Base-by-base conservation (phyloP, 192 early-diverging fungal genomes). In the Pecoramyces ruminantium region DNA sequence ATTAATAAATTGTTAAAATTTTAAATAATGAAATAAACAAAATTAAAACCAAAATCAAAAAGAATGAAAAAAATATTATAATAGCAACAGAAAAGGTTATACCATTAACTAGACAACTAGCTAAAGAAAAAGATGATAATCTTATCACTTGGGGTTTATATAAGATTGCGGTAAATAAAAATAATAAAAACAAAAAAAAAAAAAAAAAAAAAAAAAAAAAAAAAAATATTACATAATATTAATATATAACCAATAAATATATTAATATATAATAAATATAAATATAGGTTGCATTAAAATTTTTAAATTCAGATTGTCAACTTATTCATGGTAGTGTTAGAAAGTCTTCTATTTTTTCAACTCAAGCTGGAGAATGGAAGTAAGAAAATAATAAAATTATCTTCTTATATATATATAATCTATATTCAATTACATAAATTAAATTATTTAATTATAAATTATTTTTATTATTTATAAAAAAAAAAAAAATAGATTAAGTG, bases 291-390 rank as follows among this genome's bases (percentile, higher is more conserved):
- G 94, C 93, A 2, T 81, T 98, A 79, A 92, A 93, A 84, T 97
- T 98, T 83, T 85, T 97, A 78, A 95, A 94, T 81, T 87, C 88
- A 78, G 96, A 98, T 82, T 93, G 94, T 81, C 85, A 85, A 28
- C 87, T 97, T 83, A 91, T 97, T 4, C 97, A 99, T 81, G 97
- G 94, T 18, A 95, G 94, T 86, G 81, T 99, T 78, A 88, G 90
- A 14, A 84, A 92, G 13, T 88, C 88, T 0, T 93, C 94, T 1
- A 92, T 99, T 79, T 97, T 92, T 83, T 93, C 92, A 29, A 98
- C 94, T 18, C 90, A 92, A 80, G 93, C 94, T 14, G 97, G 97
- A 78, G 97, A 99, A 85, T 99, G 96, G 96, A 95, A 86, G 83
- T 83, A 81, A 38, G 86, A 83, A 28, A 21, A 9, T 38, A 29